These are phyloP conservation scores for Aspergillus quadrilineatus DNA, from an alignment of 2,329 filamentous ascomycete genomes.

Conservation along the genomic window DNA sequence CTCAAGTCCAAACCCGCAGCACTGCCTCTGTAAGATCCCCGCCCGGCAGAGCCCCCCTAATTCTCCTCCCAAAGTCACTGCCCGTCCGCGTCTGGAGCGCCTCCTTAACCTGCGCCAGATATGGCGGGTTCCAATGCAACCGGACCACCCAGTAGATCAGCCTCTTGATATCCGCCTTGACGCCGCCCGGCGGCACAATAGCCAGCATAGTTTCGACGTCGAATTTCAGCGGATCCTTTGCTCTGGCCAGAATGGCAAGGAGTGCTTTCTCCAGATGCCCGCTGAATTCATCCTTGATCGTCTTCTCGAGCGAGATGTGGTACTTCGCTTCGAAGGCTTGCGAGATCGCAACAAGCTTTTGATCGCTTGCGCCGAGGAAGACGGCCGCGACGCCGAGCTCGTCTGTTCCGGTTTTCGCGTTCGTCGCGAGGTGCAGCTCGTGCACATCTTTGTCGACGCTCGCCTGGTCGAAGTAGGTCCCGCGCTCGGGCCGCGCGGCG, in stretches of 20 bases:
- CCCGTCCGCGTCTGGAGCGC: slow-evolving; percentile 39
- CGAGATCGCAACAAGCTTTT: slow-evolving; percentile 72
- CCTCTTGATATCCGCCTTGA: slow-evolving; percentile 52
- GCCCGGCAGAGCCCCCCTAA: not conserved
- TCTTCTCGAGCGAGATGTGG: slow-evolving; percentile 46
- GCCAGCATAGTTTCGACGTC: slow-evolving; percentile 73
- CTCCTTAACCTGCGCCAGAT: slow-evolving; percentile 68
- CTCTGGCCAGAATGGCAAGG: slow-evolving; percentile 68
- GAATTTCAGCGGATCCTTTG: slow-evolving; percentile 71
- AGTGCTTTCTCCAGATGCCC: slow-evolving; percentile 82
- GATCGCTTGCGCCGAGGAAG: slow-evolving; percentile 68
- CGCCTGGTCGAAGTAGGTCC: slow-evolving; percentile 65
- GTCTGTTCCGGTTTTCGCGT: slow-evolving; percentile 69
- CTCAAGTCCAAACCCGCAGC: slow-evolving; percentile 12
- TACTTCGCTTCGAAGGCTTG: slow-evolving; percentile 70
- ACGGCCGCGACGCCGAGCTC: slow-evolving; percentile 75
- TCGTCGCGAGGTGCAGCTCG: slow-evolving; percentile 71
- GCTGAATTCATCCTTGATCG: slow-evolving; percentile 61
- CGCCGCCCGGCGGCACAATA: slow-evolving; percentile 71
- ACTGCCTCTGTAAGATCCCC: slow-evolving; percentile 12
- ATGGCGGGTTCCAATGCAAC: slow-evolving; percentile 71
- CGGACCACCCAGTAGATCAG: slow-evolving; percentile 46
- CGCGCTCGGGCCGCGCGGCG: slow-evolving; percentile 69
- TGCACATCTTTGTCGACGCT: slow-evolving; percentile 71
- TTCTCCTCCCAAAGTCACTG: slow-evolving; percentile 5